phyloP scores from a whole-genome alignment of 352 stramenopile genomes.

The Aphanomyces invadans region DNA sequence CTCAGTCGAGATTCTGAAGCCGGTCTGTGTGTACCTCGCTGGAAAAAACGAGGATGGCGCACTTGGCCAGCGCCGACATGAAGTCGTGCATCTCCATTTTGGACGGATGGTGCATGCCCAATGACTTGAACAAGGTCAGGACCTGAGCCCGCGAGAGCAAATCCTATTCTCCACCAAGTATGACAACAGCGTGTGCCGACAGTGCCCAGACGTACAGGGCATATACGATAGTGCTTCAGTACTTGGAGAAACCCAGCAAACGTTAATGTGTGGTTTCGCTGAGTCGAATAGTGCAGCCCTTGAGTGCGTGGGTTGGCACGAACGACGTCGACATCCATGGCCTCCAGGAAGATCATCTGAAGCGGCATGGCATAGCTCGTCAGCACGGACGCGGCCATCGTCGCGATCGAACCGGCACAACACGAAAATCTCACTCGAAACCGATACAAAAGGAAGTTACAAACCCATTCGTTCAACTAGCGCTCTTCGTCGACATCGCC shows the following conservation, averaged over 20 bases:
- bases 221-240: not conserved
- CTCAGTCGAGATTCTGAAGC: too few species aligned
- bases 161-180: slow-evolving; percentile 3
- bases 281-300: not conserved
- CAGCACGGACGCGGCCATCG: slow-evolving; percentile 13
- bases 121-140: not conserved
- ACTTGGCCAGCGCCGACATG: not conserved
- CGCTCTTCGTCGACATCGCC: not conserved
- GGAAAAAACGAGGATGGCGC: slow-evolving; percentile 1
- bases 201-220: not conserved
- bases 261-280: not conserved
- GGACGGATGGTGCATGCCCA: not conserved
- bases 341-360: slow-evolving; percentile 21
- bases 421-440: too few species aligned
- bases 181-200: not conserved
- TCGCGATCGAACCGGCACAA: not conserved
- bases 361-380: slow-evolving; percentile 1
- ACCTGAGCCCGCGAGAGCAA: slow-evolving; percentile 9
- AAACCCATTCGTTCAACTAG: too few species aligned
- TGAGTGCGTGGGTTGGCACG: slow-evolving; percentile 3
- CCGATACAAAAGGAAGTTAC: too few species aligned
- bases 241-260: slow-evolving; percentile 5
- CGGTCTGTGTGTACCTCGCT: not conserved
- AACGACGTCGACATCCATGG: slow-evolving; percentile 2
- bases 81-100: slow-evolving; percentile 9